phyloP scores from a whole-genome alignment of 768 basidiomycete species.

The Harrya chromipes region DNA sequence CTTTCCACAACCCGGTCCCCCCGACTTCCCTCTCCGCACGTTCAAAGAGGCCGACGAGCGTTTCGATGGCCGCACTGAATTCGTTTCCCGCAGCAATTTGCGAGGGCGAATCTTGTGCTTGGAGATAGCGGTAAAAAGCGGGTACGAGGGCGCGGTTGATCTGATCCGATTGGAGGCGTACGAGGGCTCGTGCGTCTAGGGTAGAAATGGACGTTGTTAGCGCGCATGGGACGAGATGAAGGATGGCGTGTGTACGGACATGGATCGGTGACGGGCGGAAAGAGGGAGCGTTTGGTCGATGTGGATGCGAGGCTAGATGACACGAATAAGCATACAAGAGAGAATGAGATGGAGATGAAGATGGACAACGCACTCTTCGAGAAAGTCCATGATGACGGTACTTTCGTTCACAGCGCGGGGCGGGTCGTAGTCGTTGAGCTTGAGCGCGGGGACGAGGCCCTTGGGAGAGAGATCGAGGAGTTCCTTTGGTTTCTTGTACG shows the following conservation, averaged over 20 bases:
- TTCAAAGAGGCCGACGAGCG: conserved; percentile 53
- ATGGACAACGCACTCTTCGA: conserved; percentile 59
- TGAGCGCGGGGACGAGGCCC: conserved; percentile 73
- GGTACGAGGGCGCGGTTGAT: conserved; percentile 63
- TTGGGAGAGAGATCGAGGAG: conserved; percentile 81
- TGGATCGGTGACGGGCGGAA: conserved; percentile 56
- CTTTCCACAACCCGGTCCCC: conserved; percentile 56
- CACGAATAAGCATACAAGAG: neutral
- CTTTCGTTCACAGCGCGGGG: conserved; percentile 73
- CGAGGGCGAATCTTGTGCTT: conserved; percentile 56
- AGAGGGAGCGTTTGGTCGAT: conserved; percentile 47
- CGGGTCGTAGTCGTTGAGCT: conserved; percentile 49
- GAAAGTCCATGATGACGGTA: conserved; percentile 72
- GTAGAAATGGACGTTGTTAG: neutral
- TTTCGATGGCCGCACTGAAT: conserved; percentile 49
- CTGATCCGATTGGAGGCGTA: conserved; percentile 67
- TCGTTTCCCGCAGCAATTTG: conserved; percentile 54
- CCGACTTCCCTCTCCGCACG: conserved; percentile 46
- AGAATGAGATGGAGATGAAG: too few species aligned
- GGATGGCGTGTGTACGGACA: conserved; percentile 39
- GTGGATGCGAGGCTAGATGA: conserved; percentile 45
- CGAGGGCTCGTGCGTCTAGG: conserved; percentile 63
- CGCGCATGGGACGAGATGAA: neutral
- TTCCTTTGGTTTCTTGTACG: conserved; percentile 77
- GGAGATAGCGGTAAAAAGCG: conserved; percentile 71